These are phyloP conservation scores for Discostella stelligeroides DNA, from an alignment of 108 stramenopile genomes.

Conservation along the genomic window DNA sequence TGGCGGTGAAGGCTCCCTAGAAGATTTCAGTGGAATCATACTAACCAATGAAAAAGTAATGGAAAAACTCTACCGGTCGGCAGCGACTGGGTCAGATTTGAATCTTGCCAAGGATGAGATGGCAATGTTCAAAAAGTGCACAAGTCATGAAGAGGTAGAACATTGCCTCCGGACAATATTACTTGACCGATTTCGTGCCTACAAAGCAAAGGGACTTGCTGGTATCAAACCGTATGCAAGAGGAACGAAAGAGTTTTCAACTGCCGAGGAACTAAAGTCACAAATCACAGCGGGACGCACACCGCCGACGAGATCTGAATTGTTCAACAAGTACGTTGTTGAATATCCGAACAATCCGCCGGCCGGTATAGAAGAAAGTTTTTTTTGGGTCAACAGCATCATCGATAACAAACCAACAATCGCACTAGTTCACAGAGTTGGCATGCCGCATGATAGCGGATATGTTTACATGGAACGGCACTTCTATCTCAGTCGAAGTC, in stretches of 20 bases:
- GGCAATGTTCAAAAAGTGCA: conserved; percentile 42
- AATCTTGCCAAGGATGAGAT: conserved; percentile 60
- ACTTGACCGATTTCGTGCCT: conserved; percentile 48
- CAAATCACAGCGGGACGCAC: conserved; percentile 40
- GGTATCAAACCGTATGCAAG: conserved; percentile 57
- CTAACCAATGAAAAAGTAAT: conserved; percentile 40
- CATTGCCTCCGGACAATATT: conserved; percentile 44
- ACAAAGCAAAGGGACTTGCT: conserved; percentile 50
- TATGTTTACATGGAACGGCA: conserved; percentile 58
- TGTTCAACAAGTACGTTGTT: conserved; percentile 47
- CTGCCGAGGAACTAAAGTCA: conserved; percentile 52
- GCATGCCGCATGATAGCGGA: conserved; percentile 40
- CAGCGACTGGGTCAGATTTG: conserved; percentile 40
- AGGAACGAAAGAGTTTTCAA: conserved; percentile 45
- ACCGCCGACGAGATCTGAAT: conserved; percentile 43
- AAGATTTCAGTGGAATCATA: conserved; percentile 47
- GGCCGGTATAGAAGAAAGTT: conserved; percentile 43
- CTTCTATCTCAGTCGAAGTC: conserved; percentile 58
- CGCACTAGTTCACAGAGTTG: conserved; percentile 50
- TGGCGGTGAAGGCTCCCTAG: conserved; percentile 46
- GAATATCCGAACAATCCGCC: conserved; percentile 61
- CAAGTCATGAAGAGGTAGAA: conserved; percentile 52
- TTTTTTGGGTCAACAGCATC: conserved; percentile 58
- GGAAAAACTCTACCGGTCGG: conserved; percentile 47
- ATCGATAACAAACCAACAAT: conserved; percentile 65